Evolutionary conservation across 2,329 filamentous ascomycete species (phyloP), one percentile per base, ranked within the genome.

Genomic region (Exophiala alcalophila): DNA sequence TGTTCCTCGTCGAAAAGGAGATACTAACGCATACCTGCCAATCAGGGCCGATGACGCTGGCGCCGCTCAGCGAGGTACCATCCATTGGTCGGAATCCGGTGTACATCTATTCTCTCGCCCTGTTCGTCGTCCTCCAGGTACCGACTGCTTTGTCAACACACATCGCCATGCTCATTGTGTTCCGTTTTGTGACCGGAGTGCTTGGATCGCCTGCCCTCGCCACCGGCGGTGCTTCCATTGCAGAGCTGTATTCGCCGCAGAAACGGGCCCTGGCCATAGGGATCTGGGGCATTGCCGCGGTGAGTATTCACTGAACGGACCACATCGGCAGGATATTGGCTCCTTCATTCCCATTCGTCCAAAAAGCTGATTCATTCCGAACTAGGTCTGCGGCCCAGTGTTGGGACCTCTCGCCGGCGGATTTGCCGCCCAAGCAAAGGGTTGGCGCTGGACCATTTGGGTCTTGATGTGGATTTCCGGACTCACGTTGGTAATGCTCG

Each of bases 141-240:
- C 68, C 65, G 1, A 68, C 69, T 3, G 65, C 69, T 2, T 62
- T 71, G n/a, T 68, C 71, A 0, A 62, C 61, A 25, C 77, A 76
- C 48, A 69, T 78, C 32, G 70, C 67, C 4, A 74, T 74, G 61
- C 59, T 80, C 0, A 59, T 79, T 0, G 70, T 65, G 2, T 69
- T 78, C 27, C 68, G 74, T 5, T 77, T 76, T 53, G 47, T 78
- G 0, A 70, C 69, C 0, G 74, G 73, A 0, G 73, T 77, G 52
- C 65, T 74, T 49, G 72, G 72, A 2, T 64, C 61, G 0, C 69
- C 70, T 0, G 62, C 62, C 0, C 61, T 72, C 1, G 70, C 70
- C 0, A 72, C 68, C 1, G 69, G 69, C 2, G 70, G 63, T 28
- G 70, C 70, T 4, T 66, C 65, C 1, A 59, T 72, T 8, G 60